Conservation (phyloP, 768 basidiomycete genomes). For the Boletus bicolor region DNA sequence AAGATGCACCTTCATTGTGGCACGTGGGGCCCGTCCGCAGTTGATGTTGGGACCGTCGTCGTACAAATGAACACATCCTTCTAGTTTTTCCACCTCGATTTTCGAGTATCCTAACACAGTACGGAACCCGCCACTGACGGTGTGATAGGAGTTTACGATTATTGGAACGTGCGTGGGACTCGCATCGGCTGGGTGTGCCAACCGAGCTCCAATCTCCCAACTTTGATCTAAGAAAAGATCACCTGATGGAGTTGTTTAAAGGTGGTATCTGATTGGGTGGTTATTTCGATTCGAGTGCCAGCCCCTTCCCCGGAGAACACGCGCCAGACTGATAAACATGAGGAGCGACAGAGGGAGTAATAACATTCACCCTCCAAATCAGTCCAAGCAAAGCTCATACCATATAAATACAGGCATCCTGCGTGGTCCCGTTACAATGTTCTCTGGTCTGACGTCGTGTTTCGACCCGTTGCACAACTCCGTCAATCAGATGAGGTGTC, state of each 20-base stretch:
- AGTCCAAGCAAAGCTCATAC: neutral
- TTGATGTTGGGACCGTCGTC: neutral
- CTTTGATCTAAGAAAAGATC: neutral
- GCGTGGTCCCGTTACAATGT: neutral
- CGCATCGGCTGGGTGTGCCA: neutral
- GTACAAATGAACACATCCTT: neutral
- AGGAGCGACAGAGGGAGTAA: neutral
- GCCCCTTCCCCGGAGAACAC: neutral
- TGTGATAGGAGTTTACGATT: neutral
- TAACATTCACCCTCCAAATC: neutral
- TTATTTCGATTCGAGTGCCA: neutral
- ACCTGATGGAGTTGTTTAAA: neutral
- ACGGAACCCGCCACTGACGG: neutral
- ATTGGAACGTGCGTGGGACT: neutral
- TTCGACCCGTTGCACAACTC: no score
- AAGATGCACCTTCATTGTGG: neutral
- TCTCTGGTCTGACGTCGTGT: neutral
- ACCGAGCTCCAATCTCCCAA: neutral
- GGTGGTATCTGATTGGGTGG: neutral
- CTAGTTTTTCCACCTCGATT: neutral
- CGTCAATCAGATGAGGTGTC: neutral
- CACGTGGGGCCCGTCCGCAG: neutral
- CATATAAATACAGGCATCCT: neutral
- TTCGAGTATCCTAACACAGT: neutral
- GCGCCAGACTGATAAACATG: neutral